These are phyloP conservation scores for Euphorbia tirucalli DNA, from an alignment of 345 rosid species.

Conservation along the genomic window DNA sequence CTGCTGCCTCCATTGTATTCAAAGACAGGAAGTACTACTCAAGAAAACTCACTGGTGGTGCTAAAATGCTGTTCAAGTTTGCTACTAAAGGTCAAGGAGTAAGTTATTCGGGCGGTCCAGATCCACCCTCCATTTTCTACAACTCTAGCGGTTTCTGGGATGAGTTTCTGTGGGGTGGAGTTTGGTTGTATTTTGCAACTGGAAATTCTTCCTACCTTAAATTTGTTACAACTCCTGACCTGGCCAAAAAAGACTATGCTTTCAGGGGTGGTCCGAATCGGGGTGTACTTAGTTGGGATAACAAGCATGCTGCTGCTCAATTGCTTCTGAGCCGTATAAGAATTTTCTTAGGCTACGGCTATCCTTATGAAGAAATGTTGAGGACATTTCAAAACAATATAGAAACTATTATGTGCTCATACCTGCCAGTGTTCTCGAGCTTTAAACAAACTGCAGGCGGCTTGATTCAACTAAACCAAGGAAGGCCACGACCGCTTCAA, in stretches of 20 bases:
- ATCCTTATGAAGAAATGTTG: conserved; percentile 21
- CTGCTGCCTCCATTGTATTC: conserved; percentile 91
- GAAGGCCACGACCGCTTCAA: conserved; percentile 23
- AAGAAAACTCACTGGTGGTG: conserved; percentile 82
- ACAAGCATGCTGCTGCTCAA: conserved; percentile 94
- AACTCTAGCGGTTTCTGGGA: conserved; percentile 89
- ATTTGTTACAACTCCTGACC: conserved; percentile 60
- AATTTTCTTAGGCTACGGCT: conserved; percentile 17
- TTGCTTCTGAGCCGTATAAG: conserved; percentile 11
- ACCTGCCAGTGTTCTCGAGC: conserved; percentile 7
- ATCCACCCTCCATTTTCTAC: conserved; percentile 53
- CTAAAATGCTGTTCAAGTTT: conserved; percentile 61
- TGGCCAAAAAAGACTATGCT: conserved; percentile 83
- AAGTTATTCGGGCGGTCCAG: conserved; percentile 63
- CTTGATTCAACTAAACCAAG: conserved; percentile 18
- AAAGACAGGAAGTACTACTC: conserved; percentile 86
- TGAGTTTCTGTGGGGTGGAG: conserved; percentile 89
- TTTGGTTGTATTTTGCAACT: conserved; percentile 91
- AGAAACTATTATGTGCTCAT: conserved; percentile 16
- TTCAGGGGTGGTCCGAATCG: conserved; percentile 82
- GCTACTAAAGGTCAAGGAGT: conserved; percentile 67
- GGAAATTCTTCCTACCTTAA: conserved; percentile 71
- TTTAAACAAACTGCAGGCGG: conserved; percentile 20
- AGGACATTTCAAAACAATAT: conserved; percentile 11
- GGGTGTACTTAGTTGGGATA: conserved; percentile 95